Evolutionary conservation across 2,329 filamentous ascomycete genomes (phyloP), one percentile per base, ranked within the genome.

Genomic region (Cladophialophora yegresii): DNA sequence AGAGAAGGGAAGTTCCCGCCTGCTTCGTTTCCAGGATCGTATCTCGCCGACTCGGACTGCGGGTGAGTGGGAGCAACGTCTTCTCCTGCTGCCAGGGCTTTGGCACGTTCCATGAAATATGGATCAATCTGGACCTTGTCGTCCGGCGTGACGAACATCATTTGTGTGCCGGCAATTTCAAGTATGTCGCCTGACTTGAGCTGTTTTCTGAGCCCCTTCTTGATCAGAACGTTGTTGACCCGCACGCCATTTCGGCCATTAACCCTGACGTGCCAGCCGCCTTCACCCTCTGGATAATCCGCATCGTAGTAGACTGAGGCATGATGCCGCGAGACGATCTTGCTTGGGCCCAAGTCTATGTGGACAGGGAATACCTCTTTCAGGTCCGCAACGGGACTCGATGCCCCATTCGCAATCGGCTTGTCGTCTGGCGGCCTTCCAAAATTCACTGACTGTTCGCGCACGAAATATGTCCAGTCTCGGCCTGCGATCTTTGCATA

Each of bases 141-240:
- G 26, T 86, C 87, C 0, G 95, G 93, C n/a, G 96, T 85, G 54
- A 97, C 91, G 77, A 99, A 99, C 83, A 98, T 93, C 95, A 99
- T 99, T 80, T 99, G 93, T 0, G 95, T 90, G 59, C 91, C 91
- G 71, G 89, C 90, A 73, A 98, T 91, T 73, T 96, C 92, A 63
- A 99, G 88, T 50, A 98, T 91, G 75, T 93, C 89, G 63, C 95
- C 95, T 72, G 93, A 96, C 49, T 87, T 86, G 28, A 99, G 83
- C 32, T 85, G 80, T 36, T 86, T 84, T 40, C 86, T 83, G 45
- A 84, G 80, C 12, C 89, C 89, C 58, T 88, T 83, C 72, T 89
- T 90, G 62, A 96, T 79, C 22, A 85, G 81, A 7, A 65, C 57
- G 66, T 91, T 91, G 75, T 99, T 91, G 23, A 98, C 82, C 72